phyloP scores from a whole-genome alignment of 805 yeast species.

The Blastobotrys attinorum region DNA sequence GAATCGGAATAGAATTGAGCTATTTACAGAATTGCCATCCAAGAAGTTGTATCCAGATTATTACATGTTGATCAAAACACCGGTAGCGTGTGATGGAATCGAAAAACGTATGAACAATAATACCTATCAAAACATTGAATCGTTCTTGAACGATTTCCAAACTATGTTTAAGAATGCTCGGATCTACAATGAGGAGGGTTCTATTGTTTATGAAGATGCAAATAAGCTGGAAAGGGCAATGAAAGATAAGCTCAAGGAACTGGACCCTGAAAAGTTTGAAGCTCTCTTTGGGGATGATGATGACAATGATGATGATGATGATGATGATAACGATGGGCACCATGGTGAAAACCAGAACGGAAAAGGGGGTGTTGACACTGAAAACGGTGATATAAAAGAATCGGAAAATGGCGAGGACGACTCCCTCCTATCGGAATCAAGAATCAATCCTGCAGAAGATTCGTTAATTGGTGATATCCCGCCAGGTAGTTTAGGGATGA shows the following conservation, averaged over 20 bases:
- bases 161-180: constrained; percentile 63
- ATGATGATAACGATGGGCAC: background rate
- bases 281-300: background rate
- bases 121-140: constrained; percentile 34
- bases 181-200: constrained; percentile 59
- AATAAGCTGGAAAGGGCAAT: constrained; percentile 24
- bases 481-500: background rate
- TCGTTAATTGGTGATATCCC: no score
- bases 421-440: no score
- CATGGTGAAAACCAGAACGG: background rate
- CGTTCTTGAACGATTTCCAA: constrained; percentile 42
- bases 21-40: constrained; percentile 64
- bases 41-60: constrained; percentile 78
- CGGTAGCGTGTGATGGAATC: constrained; percentile 52
- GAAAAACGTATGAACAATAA: constrained; percentile 37
- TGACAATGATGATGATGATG: background rate
- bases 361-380: no score
- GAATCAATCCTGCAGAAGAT: no score
- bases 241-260: constrained; percentile 5
- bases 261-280: background rate
- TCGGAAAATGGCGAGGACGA: no score
- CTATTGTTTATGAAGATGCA: constrained; percentile 61
- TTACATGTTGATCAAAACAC: constrained; percentile 52
- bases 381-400: no score
- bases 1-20: constrained; percentile 33